phyloP scores from a whole-genome alignment of 1,284 basidiomycete species.

The Chalciporus piperatoides region DNA sequence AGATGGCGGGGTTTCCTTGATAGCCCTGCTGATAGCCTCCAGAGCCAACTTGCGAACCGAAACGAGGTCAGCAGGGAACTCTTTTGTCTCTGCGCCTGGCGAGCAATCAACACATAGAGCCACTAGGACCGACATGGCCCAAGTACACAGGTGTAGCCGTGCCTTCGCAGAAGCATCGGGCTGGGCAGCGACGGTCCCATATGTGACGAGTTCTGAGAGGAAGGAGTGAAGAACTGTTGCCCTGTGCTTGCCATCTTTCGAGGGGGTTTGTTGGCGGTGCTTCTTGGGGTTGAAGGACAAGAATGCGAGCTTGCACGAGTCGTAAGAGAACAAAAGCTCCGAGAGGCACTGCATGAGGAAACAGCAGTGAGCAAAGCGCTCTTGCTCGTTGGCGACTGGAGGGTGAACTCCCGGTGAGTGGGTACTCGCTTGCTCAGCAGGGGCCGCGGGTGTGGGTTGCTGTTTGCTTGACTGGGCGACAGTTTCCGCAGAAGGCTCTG shows the following conservation, averaged over 20 bases:
- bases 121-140: conserved; percentile 90
- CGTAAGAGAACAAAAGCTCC: conserved; percentile 92
- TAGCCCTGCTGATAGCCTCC: conserved; percentile 81
- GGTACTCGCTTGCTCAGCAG: conserved; percentile 20
- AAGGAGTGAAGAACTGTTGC: conserved; percentile 72
- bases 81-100: conserved; percentile 66
- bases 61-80: conserved; percentile 74
- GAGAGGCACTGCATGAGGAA: conserved; percentile 92
- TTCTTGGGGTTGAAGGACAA: conserved; percentile 76
- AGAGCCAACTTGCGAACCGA: conserved; percentile 87
- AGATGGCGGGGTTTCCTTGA: conserved; percentile 74
- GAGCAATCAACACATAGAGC: conserved; percentile 87
- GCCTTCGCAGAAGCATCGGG: conserved; percentile 52
- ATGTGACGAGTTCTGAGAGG: conserved; percentile 74
- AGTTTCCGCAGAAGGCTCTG: conserved; percentile 14
- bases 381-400: conserved; percentile 27
- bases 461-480: conserved; percentile 18
- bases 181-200: conserved; percentile 65
- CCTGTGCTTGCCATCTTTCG: conserved; percentile 64
- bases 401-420: conserved; percentile 12
- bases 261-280: conserved; percentile 50
- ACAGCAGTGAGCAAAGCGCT: conserved; percentile 65
- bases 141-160: conserved; percentile 70
- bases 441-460: not conserved
- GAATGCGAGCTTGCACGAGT: conserved; percentile 86